Percentiles rank a stretch among this genome's conserved stretches.
Conservation (phyloP, 441 rosid species). For the Hura crepitans region DNA sequence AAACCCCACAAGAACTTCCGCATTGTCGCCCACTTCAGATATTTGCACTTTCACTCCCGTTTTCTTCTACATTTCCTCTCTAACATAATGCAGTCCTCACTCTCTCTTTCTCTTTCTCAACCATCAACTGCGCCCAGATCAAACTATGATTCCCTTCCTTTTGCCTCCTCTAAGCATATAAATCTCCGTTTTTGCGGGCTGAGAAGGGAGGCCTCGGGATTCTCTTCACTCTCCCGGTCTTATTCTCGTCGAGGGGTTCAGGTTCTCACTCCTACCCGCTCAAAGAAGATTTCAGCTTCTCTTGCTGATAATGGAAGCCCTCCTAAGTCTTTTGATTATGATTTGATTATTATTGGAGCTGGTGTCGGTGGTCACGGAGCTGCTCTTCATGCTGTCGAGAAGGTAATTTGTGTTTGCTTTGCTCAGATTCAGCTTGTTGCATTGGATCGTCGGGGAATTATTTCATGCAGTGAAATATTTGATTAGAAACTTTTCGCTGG, state of each 20-base stretch:
- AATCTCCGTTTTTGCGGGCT: constrained; percentile 83
- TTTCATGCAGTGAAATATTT: neutral
- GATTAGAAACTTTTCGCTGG: too few relatives aligned
- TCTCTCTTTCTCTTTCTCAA: constrained; percentile 46
- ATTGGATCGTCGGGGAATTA: constrained; percentile 1
- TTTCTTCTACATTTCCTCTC: neutral
- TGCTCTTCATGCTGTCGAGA: constrained; percentile 92
- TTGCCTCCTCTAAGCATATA: constrained; percentile 33
- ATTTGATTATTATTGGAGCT: constrained; percentile 90
- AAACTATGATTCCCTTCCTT: constrained; percentile 29
- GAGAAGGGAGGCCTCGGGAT: constrained; percentile 55
- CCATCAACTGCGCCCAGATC: constrained; percentile 31
- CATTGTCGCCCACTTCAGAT: constrained; percentile 23
- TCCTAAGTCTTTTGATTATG: constrained; percentile 73
- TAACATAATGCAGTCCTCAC: constrained; percentile 55
- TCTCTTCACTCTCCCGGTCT: constrained; percentile 30
- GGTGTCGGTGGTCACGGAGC: constrained; percentile 99
- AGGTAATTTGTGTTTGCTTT: constrained; percentile 36
- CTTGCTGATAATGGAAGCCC: constrained; percentile 51
- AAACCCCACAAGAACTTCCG: neutral
- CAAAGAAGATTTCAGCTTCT: constrained; percentile 36
- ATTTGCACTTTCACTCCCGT: neutral
- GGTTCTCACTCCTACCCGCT: constrained; percentile 14
- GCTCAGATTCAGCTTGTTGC: neutral
- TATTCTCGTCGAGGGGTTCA: constrained; percentile 26